Evolutionary conservation across 345 rosid genomes (phyloP).

Genomic region (Boechera stricta): DNA sequence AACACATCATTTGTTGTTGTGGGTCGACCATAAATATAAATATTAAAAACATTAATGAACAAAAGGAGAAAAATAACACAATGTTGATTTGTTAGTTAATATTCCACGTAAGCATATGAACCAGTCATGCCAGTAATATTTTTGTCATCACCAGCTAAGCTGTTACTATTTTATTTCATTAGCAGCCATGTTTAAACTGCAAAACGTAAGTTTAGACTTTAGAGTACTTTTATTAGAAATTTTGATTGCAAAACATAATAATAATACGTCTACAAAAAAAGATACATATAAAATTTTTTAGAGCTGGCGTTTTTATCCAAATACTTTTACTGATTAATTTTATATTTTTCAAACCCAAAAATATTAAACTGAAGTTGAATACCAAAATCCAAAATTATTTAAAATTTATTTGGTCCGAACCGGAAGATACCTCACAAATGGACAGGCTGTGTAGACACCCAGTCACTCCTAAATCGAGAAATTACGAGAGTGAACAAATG

Average conservation of each 20-base stretch:
- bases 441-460: background rate
- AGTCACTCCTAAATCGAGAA: background rate
- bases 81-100: conserved; percentile 4
- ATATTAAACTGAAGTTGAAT: background rate
- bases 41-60: background rate
- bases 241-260: background rate
- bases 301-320: background rate
- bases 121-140: background rate
- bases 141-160: conserved; percentile 22
- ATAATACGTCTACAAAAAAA: background rate
- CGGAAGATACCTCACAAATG: background rate
- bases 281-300: background rate
- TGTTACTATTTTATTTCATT: background rate
- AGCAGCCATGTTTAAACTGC: background rate
- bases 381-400: background rate
- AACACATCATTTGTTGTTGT: conserved; percentile 9
- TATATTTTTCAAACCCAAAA: background rate
- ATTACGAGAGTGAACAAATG: background rate
- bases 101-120: conserved; percentile 12
- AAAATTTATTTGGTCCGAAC: background rate
- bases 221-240: too few relatives aligned
- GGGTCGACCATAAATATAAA: background rate
- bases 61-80: background rate
- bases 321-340: background rate
- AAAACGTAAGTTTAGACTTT: background rate